Conservation (phyloP, 352 stramenopile genomes). For the Phytopythium aichiense region DNA sequence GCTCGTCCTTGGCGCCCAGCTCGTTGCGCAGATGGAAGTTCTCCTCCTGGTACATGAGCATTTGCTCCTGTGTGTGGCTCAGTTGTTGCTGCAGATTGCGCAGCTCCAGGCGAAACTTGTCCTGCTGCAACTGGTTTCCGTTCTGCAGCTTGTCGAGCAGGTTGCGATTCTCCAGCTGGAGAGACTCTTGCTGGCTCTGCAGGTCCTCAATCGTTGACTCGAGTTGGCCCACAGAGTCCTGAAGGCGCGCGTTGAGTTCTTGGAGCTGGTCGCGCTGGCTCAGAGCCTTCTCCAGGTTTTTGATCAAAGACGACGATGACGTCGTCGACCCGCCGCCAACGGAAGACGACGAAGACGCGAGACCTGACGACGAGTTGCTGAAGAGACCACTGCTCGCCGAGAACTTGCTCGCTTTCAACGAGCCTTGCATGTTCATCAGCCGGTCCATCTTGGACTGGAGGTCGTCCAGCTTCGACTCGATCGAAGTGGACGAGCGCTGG, state of each 20-base stretch:
- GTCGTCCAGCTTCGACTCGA: constrained; percentile 69
- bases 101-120: constrained; percentile 67
- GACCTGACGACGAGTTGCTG: constrained; percentile 20
- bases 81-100: constrained; percentile 58
- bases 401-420: constrained; percentile 46
- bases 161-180: constrained; percentile 66
- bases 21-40: constrained; percentile 55
- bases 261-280: constrained; percentile 63
- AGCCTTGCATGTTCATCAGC: constrained; percentile 53
- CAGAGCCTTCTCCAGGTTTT: constrained; percentile 75
- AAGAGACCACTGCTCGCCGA: constrained; percentile 7
- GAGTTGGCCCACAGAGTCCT: constrained; percentile 45
- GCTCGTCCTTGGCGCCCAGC: constrained; percentile 54
- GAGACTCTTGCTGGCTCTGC: constrained; percentile 48
- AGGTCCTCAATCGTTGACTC: constrained; percentile 58
- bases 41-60: constrained; percentile 67
- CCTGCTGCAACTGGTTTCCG: constrained; percentile 60
- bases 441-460: constrained; percentile 81
- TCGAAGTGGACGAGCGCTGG: constrained; percentile 71
- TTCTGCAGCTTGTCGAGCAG: constrained; percentile 68
- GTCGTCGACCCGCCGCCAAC: constrained; percentile 4
- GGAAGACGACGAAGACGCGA: constrained; percentile 30
- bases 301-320: constrained; percentile 44
- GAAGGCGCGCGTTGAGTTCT: constrained; percentile 40
- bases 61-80: constrained; percentile 60